phyloP scores from a whole-genome alignment of 2,329 filamentous ascomycete genomes.

The Tolypocladium inflatum region DNA sequence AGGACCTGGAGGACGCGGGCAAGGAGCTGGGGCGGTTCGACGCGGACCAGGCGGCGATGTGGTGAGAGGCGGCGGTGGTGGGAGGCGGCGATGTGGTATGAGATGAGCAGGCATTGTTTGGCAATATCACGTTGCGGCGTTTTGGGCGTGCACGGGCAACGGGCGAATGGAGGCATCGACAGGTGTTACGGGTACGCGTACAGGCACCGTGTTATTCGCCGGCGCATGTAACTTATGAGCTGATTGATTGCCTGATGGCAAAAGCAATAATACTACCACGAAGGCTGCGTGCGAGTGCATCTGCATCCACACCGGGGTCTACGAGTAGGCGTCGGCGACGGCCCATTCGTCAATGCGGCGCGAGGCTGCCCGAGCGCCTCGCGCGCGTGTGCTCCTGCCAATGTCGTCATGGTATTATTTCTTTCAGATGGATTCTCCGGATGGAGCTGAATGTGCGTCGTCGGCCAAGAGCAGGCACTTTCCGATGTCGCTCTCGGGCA shows the following conservation, averaged over 20 bases:
- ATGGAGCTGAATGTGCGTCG: background rate
- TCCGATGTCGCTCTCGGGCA: background rate
- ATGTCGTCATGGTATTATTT: background rate
- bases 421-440: background rate
- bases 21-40: slow-evolving; percentile 89
- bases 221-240: background rate
- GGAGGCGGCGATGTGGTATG: slow-evolving; percentile 50
- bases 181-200: background rate
- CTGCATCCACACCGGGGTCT: no score
- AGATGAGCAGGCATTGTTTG: background rate
- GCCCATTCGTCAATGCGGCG: background rate
- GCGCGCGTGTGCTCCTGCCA: background rate
- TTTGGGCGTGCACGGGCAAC: background rate
- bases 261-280: no score
- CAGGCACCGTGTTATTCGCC: background rate
- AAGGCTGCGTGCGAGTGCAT: no score
- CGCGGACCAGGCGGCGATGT: slow-evolving; percentile 62
- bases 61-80: slow-evolving; percentile 36
- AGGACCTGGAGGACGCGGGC: slow-evolving; percentile 91
- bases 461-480: background rate
- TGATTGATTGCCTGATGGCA: background rate
- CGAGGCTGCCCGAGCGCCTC: background rate
- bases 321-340: no score
- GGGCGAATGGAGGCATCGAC: background rate
- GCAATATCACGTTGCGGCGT: background rate